Evolutionary conservation across 352 stramenopile genomes (phyloP), one percentile per base, ranked within the genome.

Genomic region (Pythium sp.): DNA sequence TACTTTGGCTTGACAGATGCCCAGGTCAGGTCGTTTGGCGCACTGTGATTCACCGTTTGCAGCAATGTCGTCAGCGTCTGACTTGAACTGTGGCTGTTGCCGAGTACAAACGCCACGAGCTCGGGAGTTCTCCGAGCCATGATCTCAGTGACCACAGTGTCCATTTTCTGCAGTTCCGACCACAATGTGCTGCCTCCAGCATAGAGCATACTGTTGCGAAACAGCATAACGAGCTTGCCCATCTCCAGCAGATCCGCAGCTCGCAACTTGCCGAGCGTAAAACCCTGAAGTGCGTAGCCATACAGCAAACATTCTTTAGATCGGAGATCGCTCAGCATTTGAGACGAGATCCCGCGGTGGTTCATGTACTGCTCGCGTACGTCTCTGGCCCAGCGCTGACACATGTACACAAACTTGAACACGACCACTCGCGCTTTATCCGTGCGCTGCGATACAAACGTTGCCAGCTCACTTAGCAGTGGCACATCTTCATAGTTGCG

Each of bases 151-250:
- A 89, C 61, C 0, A 43, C 20, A 18, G 18, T 32, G 15, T 62
- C 46, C 8, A 70, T 22, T 3, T 20, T 24, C 22, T 62, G 5
- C 2, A 75, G n/a, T 12, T 15, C 18, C 8, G 12, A 12, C 24
- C 58, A 47, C 28, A 34, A 8, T 30, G 6, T 24, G 22, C 36
- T 63, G 22, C 38, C 58, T 11, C 6, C 41, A 20, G 36, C n/a
- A 30, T 69, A 72, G 0, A 56, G 51, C 18, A 70, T 30, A 26
- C 73, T 72, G 7, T 76, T 82, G 34, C 74, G 67, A 43, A 87
- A 89, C 0, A 79, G 49, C 20, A 91, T 71, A 0, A 86, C 38
- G 38, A 87, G 60, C 43, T 89, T 77, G 32, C 73, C 83, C 5
- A 86, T 30, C 51, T 81, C 75, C 18, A 72, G 41, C 9, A 68